Evolutionary conservation across 805 yeast species (phyloP).

Genomic region (Saccharomycopsis lassenensis): DNA sequence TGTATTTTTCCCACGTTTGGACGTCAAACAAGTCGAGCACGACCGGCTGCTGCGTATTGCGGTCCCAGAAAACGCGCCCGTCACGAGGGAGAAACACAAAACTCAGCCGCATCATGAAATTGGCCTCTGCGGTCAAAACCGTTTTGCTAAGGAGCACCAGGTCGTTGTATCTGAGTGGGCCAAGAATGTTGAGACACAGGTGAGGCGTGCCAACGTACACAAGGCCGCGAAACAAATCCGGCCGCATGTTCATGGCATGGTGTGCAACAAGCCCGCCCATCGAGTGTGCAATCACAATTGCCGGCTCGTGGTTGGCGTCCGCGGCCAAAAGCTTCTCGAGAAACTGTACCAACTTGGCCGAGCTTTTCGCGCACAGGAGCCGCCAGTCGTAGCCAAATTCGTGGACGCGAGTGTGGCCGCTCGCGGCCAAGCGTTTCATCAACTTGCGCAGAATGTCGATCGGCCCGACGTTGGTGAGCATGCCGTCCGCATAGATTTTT

Average conservation of each 20-base stretch:
- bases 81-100: constrained; percentile 66
- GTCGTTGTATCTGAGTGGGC: constrained; percentile 79
- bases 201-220: constrained; percentile 78
- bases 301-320: constrained; percentile 31
- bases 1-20: constrained; percentile 66
- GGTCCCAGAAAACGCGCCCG: constrained; percentile 66
- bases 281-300: constrained; percentile 74
- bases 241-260: constrained; percentile 58
- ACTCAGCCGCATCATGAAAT: constrained; percentile 81
- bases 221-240: constrained; percentile 60
- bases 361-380: constrained; percentile 46
- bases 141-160: constrained; percentile 63
- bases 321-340: constrained; percentile 34
- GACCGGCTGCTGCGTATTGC: constrained; percentile 42
- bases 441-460: constrained; percentile 64
- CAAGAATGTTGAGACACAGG: constrained; percentile 76
- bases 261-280: constrained; percentile 92
- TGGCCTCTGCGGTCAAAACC: constrained; percentile 68
- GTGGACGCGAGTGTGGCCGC: constrained; percentile 50
- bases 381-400: constrained; percentile 96
- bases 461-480: constrained; percentile 77
- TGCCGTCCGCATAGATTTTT: constrained; percentile 58
- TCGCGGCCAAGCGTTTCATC: constrained; percentile 39
- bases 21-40: constrained; percentile 72
- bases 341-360: constrained; percentile 40